A percentile compares a stretch with the other conserved stretches of the same genome.
These are phyloP conservation scores for Mycosphaerella arachidis DNA, from an alignment of 2,329 filamentous ascomycete genomes.

Conservation along the genomic window DNA sequence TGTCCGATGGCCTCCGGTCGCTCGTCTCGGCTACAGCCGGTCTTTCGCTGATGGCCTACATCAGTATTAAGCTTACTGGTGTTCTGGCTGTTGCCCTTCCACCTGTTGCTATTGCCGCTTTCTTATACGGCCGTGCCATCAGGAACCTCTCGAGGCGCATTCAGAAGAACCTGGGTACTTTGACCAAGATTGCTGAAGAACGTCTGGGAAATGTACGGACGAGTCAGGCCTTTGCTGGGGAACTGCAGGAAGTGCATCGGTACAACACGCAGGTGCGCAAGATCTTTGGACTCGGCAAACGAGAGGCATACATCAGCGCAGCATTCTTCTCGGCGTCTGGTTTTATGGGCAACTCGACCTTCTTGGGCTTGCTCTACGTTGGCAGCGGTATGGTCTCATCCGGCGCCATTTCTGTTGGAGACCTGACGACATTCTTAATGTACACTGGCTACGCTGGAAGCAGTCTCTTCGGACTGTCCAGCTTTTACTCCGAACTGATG, in stretches of 20 bases:
- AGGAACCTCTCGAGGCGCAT: slow-evolving; percentile 87
- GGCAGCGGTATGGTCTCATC: slow-evolving; percentile 85
- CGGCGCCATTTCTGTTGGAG: slow-evolving; percentile 82
- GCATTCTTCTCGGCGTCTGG: slow-evolving; percentile 85
- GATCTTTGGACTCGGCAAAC: slow-evolving; percentile 84
- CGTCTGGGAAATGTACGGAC: slow-evolving; percentile 95
- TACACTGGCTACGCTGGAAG: slow-evolving; percentile 85
- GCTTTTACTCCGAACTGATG: slow-evolving; percentile 98
- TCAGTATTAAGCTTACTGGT: slow-evolving; percentile 83
- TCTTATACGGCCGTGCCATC: slow-evolving; percentile 86
- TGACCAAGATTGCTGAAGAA: slow-evolving; percentile 97
- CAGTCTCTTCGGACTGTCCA: slow-evolving; percentile 87
- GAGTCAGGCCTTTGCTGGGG: slow-evolving; percentile 91
- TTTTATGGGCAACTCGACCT: slow-evolving; percentile 93
- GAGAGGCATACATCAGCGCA: slow-evolving; percentile 81
- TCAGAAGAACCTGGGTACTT: slow-evolving; percentile 83
- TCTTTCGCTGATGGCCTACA: slow-evolving; percentile 90
- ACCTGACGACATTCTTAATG: slow-evolving; percentile 96
- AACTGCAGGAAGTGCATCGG: slow-evolving; percentile 80
- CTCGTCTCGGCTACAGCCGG: slow-evolving; percentile 86
- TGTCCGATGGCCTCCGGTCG: slow-evolving; percentile 90
- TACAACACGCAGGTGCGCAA: slow-evolving; percentile 91
- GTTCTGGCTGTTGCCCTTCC: slow-evolving; percentile 84
- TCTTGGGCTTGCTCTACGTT: slow-evolving; percentile 82
- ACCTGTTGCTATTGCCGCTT: slow-evolving; percentile 82